Evolutionary conservation across 169 alveolate genomes (phyloP), one percentile per base, ranked within the genome.

Genomic region (Eimeria tenella): DNA sequence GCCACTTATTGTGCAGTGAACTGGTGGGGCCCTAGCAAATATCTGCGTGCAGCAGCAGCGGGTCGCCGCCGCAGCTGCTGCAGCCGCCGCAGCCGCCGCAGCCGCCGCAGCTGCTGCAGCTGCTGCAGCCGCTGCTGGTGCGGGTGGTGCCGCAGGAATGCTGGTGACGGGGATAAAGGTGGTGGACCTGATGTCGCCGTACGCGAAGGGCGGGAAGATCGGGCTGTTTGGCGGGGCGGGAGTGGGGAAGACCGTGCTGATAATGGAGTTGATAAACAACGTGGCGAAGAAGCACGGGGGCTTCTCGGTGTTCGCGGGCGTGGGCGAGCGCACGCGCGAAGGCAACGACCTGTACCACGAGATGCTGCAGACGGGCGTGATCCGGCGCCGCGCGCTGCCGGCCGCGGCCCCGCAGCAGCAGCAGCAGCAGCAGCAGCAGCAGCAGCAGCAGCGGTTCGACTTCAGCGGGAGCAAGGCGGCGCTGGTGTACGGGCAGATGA

Each of bases 141-240:
- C 42, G 0, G 42, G 31, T 8, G 8, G 19, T 5, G 52, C 17
- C 42, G 4, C 94, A 77, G 90, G 83, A 5, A 9, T 86, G 52
- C 68, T 94, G 56, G 31, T 58, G 25, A 90, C 96, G 25, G 96
- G 96, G 17, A 93, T 95, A 31, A 95, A 99, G 95, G 99, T 98
- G 83, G 99, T 99, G 53, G 99, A 99, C 94, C 94, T 99, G 52
- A 95, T 99, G 95, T 99, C 99, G 42, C 99, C 99, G 83, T 99
- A 98, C 96, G 99, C 99, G 50, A 98, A 98, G 97, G 99, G 99
- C 58, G 99, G 99, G 19, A 99, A 99, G 97, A 98, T 99, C 83
- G 99, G 99, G 83, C 97, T 99, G 42, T 99, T 99, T 96, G 99
- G 99, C 5, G 99, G 99, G 63, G 99, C 99, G 15, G 99, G 99